Evolutionary conservation across 441 rosid genomes (phyloP).

Genomic region (Populus trichocarpa): DNA sequence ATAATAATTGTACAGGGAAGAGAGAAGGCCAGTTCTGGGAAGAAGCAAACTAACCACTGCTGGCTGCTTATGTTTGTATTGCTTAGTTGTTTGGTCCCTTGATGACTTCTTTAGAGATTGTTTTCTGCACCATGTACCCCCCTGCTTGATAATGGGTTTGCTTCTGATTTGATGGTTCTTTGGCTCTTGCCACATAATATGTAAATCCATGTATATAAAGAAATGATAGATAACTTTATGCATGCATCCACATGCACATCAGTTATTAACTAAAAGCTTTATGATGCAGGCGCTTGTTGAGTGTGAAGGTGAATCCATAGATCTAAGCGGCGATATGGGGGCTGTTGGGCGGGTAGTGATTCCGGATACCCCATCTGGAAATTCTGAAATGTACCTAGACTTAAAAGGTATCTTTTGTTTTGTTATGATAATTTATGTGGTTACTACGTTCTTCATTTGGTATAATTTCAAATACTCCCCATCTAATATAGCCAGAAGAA

Average conservation of each 20-base stretch:
- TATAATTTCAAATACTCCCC: constrained; percentile 5
- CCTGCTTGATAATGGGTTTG: not conserved
- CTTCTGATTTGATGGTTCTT: not conserved
- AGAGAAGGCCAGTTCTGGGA: not conserved
- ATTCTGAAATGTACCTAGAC: constrained; percentile 70
- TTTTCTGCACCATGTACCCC: not conserved
- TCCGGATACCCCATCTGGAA: constrained; percentile 49
- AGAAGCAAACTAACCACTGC: not conserved
- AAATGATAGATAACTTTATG: not conserved
- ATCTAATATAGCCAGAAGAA: constrained; percentile 2
- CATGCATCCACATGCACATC: not conserved
- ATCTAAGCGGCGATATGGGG: constrained; percentile 96
- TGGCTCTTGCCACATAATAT: not conserved
- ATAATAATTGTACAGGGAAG: not conserved
- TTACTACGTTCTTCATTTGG: not conserved
- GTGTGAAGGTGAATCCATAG: constrained; percentile 94
- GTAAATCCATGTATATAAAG: not conserved
- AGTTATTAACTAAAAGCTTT: constrained; percentile 17
- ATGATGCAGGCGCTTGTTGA: constrained; percentile 78
- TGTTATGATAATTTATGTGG: constrained; percentile 10
- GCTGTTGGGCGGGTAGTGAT: constrained; percentile 87
- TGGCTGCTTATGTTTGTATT: not conserved
- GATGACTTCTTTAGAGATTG: not conserved
- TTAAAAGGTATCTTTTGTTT: constrained; percentile 59
- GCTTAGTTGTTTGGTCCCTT: not conserved